These are phyloP conservation scores for Xylogone sp. DNA, from an alignment of 2,329 filamentous ascomycete species.

Conservation along the genomic window DNA sequence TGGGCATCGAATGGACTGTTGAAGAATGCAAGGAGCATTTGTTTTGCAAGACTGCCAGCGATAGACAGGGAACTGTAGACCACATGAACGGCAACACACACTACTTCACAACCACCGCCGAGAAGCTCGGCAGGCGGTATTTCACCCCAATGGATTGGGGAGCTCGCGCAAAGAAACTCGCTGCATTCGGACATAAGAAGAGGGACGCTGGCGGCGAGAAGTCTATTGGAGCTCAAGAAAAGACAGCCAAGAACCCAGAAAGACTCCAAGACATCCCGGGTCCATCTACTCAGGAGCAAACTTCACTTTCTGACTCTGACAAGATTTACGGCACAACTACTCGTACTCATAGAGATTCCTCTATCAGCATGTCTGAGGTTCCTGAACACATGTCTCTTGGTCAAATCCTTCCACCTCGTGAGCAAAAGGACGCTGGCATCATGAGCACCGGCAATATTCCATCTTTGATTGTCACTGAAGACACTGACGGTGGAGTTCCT, in stretches of 20 bases:
- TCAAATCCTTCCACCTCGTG: conserved; percentile 1
- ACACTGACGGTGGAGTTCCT: neutral
- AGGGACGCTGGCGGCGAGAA: neutral
- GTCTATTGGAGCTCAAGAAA: neutral
- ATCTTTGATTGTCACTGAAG: neutral
- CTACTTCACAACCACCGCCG: neutral
- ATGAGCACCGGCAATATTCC: neutral
- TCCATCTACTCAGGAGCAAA: neutral
- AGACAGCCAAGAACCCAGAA: neutral
- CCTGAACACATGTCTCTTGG: neutral
- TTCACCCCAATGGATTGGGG: neutral
- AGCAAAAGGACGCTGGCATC: neutral
- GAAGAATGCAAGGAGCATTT: neutral
- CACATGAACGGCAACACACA: neutral
- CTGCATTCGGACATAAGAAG: neutral
- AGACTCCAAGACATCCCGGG: neutral
- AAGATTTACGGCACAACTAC: neutral
- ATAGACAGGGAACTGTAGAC: neutral
- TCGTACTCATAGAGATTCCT: neutral
- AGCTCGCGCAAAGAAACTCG: neutral
- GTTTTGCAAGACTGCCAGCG: neutral
- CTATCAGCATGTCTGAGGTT: conserved; percentile 2
- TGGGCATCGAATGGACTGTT: neutral
- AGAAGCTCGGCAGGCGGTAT: neutral
- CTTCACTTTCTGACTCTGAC: neutral